These are phyloP conservation scores for Podaxis mareebaensis DNA, from an alignment of 768 basidiomycete genomes.

Conservation along the genomic window DNA sequence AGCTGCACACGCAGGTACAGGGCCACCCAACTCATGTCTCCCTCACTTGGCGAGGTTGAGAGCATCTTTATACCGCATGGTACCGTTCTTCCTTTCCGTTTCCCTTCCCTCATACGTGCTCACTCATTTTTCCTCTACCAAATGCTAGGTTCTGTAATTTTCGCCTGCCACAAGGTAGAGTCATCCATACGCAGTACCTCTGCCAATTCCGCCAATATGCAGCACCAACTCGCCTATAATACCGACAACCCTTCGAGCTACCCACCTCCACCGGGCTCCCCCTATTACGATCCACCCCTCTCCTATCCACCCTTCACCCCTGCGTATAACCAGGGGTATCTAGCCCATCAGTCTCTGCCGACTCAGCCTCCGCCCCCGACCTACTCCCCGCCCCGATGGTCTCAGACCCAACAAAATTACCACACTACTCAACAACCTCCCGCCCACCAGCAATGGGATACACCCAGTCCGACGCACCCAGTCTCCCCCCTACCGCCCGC, in stretches of 20 bases:
- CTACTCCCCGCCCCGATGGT: conserved; percentile 44
- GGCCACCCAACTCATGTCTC: conserved; percentile 64
- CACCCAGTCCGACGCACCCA: conserved; percentile 28
- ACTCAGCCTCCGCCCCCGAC: conserved; percentile 33
- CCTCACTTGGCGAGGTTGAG: conserved; percentile 66
- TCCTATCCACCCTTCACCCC: conserved; percentile 42
- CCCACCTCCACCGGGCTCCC: conserved; percentile 31
- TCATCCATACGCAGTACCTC: conserved; percentile 41
- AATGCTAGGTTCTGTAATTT: conserved; percentile 60
- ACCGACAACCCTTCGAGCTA: conserved; percentile 28
- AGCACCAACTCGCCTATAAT: conserved; percentile 43
- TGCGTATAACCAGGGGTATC: conserved; percentile 34
- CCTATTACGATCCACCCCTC: conserved; percentile 42
- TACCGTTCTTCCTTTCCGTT: conserved; percentile 36
- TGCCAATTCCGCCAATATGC: conserved; percentile 42
- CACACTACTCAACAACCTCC: neutral
- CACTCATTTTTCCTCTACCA: conserved; percentile 27
- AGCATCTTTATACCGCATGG: conserved; percentile 92
- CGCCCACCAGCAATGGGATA: conserved; percentile 10
- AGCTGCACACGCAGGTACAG: conserved; percentile 85
- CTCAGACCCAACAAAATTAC: conserved; percentile 25
- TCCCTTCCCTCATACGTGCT: conserved; percentile 25
- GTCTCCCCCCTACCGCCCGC: conserved; percentile 29
- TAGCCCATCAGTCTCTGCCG: conserved; percentile 36
- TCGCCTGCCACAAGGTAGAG: conserved; percentile 71